Percentiles rank a stretch among this genome's conserved stretches.
Evolutionary conservation across 2,329 filamentous ascomycete genomes (phyloP).

Genomic region (Colletotrichum filicis): DNA sequence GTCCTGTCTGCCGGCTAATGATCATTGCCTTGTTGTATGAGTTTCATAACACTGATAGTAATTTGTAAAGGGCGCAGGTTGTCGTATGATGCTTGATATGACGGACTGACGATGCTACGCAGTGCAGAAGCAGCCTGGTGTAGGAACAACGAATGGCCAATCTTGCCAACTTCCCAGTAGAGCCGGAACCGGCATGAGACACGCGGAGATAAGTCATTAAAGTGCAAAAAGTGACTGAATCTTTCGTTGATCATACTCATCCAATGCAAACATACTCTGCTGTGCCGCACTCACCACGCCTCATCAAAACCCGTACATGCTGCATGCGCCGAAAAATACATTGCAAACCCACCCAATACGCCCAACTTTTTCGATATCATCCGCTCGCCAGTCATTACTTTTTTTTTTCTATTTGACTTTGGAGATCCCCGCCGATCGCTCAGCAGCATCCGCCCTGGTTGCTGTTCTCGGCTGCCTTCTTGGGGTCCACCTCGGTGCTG

Average conservation of each 20-base stretch:
- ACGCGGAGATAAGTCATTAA: neutral
- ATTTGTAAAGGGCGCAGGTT: neutral
- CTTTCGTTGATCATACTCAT: neutral
- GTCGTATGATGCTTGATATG: neutral
- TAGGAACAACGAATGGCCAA: neutral
- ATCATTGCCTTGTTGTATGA: constrained; percentile 1
- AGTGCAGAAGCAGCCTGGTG: neutral
- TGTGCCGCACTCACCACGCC: neutral
- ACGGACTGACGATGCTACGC: neutral
- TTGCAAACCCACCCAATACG: constrained; percentile 22
- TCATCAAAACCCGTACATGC: constrained; percentile 17
- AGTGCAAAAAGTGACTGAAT: constrained; percentile 3
- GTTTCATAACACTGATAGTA: constrained; percentile 11
- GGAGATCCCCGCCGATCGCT: neutral
- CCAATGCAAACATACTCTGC: constrained; percentile 7
- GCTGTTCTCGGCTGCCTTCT: constrained; percentile 30
- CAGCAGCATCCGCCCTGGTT: constrained; percentile 33
- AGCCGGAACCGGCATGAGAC: neutral
- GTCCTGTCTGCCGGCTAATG: neutral
- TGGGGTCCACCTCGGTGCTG: constrained; percentile 29
- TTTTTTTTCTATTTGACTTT: neutral
- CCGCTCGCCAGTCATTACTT: constrained; percentile 8
- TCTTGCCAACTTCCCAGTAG: neutral
- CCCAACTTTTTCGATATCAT: constrained; percentile 14
- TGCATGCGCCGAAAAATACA: constrained; percentile 24